These are phyloP conservation scores for Gentiana straminea DNA, from an alignment of 257 asterid genomes.

Conservation along the genomic window DNA sequence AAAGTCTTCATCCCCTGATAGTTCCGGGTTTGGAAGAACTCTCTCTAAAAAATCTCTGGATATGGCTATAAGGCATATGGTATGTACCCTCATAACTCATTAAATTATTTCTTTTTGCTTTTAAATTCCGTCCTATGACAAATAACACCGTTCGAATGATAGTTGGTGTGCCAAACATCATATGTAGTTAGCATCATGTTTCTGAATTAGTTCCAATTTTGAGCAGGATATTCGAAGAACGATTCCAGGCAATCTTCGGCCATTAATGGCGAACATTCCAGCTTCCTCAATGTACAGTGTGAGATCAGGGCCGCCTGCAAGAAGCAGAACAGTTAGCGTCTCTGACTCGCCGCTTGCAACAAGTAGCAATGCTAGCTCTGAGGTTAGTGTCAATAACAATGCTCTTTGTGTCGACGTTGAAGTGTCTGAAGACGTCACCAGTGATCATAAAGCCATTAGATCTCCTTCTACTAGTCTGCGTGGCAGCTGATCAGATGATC, in stretches of 20 bases:
- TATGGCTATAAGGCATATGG: constrained; percentile 99
- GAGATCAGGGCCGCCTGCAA: constrained; percentile 68
- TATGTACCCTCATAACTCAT: constrained; percentile 19
- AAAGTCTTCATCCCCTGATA: constrained; percentile 83
- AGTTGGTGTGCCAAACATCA: too few species aligned
- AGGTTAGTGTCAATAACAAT: constrained; percentile 67
- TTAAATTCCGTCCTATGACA: too few species aligned
- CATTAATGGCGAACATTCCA: constrained; percentile 78
- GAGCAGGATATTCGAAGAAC: constrained; percentile 85
- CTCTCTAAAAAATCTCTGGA: constrained; percentile 94
- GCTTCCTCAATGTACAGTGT: constrained; percentile 95
- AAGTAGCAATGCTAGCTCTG: constrained; percentile 94
- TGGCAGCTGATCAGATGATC: constrained; percentile 43
- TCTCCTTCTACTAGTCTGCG: constrained; percentile 61
- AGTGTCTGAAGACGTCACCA: constrained; percentile 57
- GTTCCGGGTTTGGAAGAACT: constrained; percentile 89
- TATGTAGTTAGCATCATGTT: neutral
- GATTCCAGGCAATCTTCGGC: constrained; percentile 71
- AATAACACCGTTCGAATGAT: too few species aligned
- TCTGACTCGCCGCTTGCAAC: constrained; percentile 93
- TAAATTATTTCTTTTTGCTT: neutral
- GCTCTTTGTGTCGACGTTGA: constrained; percentile 45
- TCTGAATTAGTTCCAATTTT: constrained; percentile 2
- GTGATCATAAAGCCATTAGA: constrained; percentile 53
- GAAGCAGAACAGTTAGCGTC: constrained; percentile 52